phyloP scores from a whole-genome alignment of 345 rosid genomes.

The Eucalyptus erythrocorys region DNA sequence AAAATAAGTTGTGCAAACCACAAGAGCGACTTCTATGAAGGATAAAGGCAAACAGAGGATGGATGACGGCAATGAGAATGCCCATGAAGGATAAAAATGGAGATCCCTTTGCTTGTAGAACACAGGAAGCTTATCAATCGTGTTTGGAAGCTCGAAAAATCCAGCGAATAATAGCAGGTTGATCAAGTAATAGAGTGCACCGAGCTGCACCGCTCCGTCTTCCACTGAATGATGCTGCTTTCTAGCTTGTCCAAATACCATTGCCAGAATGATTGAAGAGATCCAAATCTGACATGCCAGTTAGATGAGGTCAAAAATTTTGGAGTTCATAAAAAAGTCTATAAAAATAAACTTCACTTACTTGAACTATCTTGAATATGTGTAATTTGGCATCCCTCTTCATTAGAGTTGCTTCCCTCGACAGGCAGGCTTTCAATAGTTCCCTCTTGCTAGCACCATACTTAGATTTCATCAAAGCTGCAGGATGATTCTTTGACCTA shows the following conservation, averaged over 20 bases:
- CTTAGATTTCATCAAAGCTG: neutral
- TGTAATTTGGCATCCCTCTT: neutral
- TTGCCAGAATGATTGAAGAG: neutral
- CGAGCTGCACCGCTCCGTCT: neutral
- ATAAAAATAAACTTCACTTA: neutral
- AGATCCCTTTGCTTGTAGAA: constrained; percentile 7
- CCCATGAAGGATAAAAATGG: constrained; percentile 2
- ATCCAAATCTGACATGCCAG: neutral
- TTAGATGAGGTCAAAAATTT: neutral
- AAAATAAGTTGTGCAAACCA: constrained; percentile 2
- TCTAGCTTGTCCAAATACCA: neutral
- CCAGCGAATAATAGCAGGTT: neutral
- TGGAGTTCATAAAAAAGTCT: neutral
- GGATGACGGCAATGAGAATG: neutral
- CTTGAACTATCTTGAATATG: neutral
- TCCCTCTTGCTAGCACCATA: constrained; percentile 6
- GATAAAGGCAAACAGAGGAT: constrained; percentile 4
- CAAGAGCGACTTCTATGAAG: neutral
- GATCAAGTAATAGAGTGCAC: neutral
- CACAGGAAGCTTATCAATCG: constrained; percentile 1
- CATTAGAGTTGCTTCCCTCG: constrained; percentile 2
- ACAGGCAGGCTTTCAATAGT: constrained; percentile 12
- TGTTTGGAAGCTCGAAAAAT: neutral
- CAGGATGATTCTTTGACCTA: neutral
- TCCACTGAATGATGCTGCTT: neutral